Base-by-base conservation (phyloP, 768 basidiomycete genomes). In the Calvatia gigantea region DNA sequence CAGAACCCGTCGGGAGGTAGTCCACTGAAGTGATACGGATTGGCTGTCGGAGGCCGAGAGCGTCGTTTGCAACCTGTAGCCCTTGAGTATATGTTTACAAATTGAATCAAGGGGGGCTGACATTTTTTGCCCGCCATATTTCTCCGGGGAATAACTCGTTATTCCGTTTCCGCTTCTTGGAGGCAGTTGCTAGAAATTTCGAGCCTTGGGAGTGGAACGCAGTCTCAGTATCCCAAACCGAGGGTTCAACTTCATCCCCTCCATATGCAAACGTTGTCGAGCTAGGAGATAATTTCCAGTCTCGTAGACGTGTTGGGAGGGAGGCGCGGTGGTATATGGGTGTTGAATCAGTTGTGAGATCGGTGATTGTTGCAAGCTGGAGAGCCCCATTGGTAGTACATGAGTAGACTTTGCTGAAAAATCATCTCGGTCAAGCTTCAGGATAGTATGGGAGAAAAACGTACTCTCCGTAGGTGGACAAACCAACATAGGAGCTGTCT, bases 101-200 rank as follows among this genome's bases (percentile, higher is more conserved):
- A 11, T 8, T 17, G 37, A 17, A 45, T 38, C 19, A 41, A 37
- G 43, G 14, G 56, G 19, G 50, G 63, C 75, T 33, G 54, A 90
- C 87, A 66, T 94, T 94, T 68, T 86, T 88, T 8, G 91, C 91
- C 54, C 91, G 75, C 92, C 92, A 94, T 3, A 86, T 62, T 72
- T 94, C 92, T 0, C 82, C 88, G 0, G 85, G 79, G 46, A 91
- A 80, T 2, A 91, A 63, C 2, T 74, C 68, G 4, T 83, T 79
- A 3, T 69, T 66, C 23, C 84, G 71, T 67, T 86, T 86, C 61
- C 87, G 72, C 63, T 89, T 86, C 63, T 81, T 84, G 8, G 66
- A 49, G 9, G 62, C 32, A 1, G 64, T 31, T 19, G 59, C 50
- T 42, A 64, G 57, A 11, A 51, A 41, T 23, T 57, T 51, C 2